Percentiles rank a stretch among this genome's conserved stretches.
These are phyloP conservation scores for Phytophthora sp. DNA, from an alignment of 352 stramenopile species.

Conservation along the genomic window DNA sequence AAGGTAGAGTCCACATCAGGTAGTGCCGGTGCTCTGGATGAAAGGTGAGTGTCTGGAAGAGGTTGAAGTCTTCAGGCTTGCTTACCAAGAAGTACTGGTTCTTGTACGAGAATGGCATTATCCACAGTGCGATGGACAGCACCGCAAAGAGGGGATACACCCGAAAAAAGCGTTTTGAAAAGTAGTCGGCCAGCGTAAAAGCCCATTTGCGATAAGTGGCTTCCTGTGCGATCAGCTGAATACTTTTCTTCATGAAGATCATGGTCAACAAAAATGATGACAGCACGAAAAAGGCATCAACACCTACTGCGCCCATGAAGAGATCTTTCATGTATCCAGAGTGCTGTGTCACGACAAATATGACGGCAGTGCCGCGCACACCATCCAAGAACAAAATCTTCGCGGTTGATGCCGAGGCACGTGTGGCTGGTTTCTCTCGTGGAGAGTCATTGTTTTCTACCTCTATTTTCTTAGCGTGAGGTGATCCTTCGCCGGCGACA, in stretches of 20 bases:
- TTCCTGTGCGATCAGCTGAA: background rate
- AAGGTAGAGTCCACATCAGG: background rate
- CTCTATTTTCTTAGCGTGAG: too few relatives aligned
- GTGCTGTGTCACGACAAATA: background rate
- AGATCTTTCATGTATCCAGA: background rate
- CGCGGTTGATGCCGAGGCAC: background rate
- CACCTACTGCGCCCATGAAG: background rate
- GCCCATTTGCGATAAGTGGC: conserved; percentile 2
- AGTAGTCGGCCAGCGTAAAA: background rate
- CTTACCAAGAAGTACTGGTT: conserved; percentile 5
- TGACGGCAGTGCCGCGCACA: background rate
- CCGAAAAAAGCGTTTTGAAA: conserved; percentile 5
- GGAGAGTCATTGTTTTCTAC: too few relatives aligned
- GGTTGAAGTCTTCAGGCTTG: conserved; percentile 8
- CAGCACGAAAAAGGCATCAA: background rate
- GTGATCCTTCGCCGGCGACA: too few relatives aligned
- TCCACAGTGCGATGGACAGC: conserved; percentile 5
- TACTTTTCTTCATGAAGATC: conserved; percentile 8
- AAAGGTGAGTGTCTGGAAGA: background rate
- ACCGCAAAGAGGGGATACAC: conserved; percentile 5
- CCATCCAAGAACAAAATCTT: background rate
- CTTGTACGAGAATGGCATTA: conserved; percentile 10
- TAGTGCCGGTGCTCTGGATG: background rate
- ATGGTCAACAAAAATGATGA: conserved; percentile 3
- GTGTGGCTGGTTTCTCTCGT: background rate